Evolutionary conservation across 805 yeast species (phyloP).

Genomic region (Blastobotrys peoriensis): DNA sequence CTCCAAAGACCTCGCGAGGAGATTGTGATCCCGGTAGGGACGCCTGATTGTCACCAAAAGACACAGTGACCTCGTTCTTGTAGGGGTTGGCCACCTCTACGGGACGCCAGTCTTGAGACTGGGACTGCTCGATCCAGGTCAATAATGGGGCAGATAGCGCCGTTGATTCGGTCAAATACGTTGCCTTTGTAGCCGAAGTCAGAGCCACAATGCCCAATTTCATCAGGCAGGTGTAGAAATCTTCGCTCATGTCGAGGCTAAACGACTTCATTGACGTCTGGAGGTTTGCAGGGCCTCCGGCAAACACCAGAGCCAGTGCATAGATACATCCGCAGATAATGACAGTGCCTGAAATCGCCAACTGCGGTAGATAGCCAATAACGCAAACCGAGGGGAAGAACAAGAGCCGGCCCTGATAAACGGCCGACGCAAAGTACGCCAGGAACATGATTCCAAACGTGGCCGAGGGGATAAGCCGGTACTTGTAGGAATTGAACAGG

Average conservation of each 20-base stretch:
- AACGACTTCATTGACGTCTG: conserved; percentile 33
- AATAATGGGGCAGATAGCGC: conserved; percentile 41
- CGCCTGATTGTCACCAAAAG: conserved; percentile 56
- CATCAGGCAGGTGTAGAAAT: conserved; percentile 57
- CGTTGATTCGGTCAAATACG: conserved; percentile 56
- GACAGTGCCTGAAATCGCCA: conserved; percentile 47
- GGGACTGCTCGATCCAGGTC: conserved; percentile 48
- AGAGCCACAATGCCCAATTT: conserved; percentile 58
- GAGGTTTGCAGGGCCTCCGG: conserved; percentile 38
- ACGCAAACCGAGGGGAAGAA: conserved; percentile 51
- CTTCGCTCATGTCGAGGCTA: conserved; percentile 44
- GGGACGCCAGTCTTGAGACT: conserved; percentile 1
- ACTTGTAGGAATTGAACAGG: conserved; percentile 44
- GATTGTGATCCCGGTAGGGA: conserved; percentile 5
- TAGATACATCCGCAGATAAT: conserved; percentile 49
- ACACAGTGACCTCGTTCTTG: conserved; percentile 63
- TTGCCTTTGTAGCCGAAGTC: conserved; percentile 60
- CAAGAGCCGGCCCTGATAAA: conserved; percentile 37
- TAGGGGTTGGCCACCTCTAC: conserved; percentile 7
- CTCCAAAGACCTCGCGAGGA: not conserved
- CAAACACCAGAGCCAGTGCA: conserved; percentile 52
- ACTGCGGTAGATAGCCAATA: conserved; percentile 62
- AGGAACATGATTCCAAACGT: conserved; percentile 51
- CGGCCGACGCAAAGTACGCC: conserved; percentile 38
- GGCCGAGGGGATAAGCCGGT: conserved; percentile 59